A percentile compares a stretch with the other conserved stretches of the same genome.
These are phyloP conservation scores for Exophiala xenobiotica DNA, from an alignment of 2,329 filamentous ascomycete species.

Conservation along the genomic window DNA sequence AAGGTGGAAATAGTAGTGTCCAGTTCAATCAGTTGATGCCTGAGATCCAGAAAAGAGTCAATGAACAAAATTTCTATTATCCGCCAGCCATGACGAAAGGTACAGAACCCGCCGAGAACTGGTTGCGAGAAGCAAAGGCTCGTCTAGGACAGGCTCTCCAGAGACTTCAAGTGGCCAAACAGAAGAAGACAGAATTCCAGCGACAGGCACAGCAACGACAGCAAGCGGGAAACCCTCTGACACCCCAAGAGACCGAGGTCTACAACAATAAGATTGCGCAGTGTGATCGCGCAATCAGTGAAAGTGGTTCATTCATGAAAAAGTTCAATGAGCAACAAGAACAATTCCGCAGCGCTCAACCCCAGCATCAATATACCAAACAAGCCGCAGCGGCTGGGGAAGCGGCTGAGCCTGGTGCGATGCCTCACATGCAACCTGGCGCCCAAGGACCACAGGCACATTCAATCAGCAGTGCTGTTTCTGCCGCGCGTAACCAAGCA, in stretches of 20 bases:
- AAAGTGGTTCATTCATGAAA: constrained; percentile 47
- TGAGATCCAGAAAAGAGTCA: constrained; percentile 48
- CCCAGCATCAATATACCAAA: constrained; percentile 29
- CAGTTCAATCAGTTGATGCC: constrained; percentile 44
- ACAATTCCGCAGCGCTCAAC: constrained; percentile 39
- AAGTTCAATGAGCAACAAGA: constrained; percentile 52
- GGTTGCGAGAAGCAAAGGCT: constrained; percentile 48
- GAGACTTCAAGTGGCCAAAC: constrained; percentile 48
- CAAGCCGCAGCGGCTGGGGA: constrained; percentile 24
- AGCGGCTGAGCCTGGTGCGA: constrained; percentile 12
- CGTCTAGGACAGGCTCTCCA: constrained; percentile 50
- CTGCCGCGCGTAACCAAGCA: constrained; percentile 31
- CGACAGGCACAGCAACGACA: constrained; percentile 41
- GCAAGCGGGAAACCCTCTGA: constrained; percentile 39
- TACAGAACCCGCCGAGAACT: constrained; percentile 42
- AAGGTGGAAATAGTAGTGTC: constrained; percentile 38
- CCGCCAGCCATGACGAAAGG: constrained; percentile 45
- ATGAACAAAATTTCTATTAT: constrained; percentile 44
- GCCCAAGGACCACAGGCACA: constrained; percentile 37
- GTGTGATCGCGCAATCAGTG: constrained; percentile 32
- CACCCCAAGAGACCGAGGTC: constrained; percentile 43
- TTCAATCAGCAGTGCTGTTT: constrained; percentile 49
- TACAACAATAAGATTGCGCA: constrained; percentile 36
- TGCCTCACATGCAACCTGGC: constrained; percentile 22
- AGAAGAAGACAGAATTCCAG: constrained; percentile 44